These are phyloP conservation scores for Ascochyta clinopodiicola DNA, from an alignment of 2,329 filamentous ascomycete genomes.

Conservation along the genomic window DNA sequence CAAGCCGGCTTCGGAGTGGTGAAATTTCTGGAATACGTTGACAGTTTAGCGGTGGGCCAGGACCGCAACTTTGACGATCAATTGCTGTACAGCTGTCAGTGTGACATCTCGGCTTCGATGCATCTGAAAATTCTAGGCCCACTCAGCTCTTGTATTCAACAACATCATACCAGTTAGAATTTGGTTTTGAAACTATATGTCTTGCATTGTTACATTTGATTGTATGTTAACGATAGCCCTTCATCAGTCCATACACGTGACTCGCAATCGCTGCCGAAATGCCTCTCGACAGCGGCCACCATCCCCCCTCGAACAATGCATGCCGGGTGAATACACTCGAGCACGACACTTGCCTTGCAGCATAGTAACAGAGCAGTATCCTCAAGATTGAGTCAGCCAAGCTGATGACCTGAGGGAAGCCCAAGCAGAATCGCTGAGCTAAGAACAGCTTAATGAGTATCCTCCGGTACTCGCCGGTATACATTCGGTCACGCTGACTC, in stretches of 20 bases:
- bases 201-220: background rate
- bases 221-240: conserved; percentile 30
- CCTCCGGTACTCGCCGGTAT: conserved; percentile 46
- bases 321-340: background rate
- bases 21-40: background rate
- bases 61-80: background rate
- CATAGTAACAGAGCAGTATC: conserved; percentile 59
- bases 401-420: conserved; percentile 59
- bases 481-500: conserved; percentile 9
- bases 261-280: conserved; percentile 19
- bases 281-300: conserved; percentile 10
- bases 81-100: background rate
- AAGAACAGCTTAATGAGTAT: conserved; percentile 51
- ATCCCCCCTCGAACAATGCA: background rate
- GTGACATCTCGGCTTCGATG: background rate
- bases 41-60: background rate
- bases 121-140: background rate
- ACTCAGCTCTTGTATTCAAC: background rate
- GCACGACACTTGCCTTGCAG: conserved; percentile 20
- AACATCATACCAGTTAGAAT: background rate
- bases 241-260: conserved; percentile 37
- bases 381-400: conserved; percentile 74
- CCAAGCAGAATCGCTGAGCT: conserved; percentile 49
- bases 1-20: background rate
- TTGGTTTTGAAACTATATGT: background rate